Percentiles rank a stretch among this genome's conserved stretches.
Evolutionary conservation across 768 basidiomycete species (phyloP).

Genomic region (Pholiota microspora): DNA sequence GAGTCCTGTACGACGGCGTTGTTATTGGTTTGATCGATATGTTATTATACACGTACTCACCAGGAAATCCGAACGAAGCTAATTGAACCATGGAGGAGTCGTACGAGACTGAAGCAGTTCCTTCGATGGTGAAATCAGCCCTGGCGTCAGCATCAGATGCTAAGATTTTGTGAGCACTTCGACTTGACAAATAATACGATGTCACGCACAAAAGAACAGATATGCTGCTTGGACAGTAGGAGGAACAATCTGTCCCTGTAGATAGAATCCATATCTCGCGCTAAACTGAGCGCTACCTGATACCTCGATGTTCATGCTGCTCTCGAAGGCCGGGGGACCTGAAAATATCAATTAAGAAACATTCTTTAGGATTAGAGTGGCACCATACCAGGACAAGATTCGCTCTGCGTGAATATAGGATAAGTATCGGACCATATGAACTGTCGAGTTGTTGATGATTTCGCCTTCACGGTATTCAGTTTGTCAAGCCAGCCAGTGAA

Average conservation of each 20-base stretch:
- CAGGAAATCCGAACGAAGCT: slow-evolving; percentile 2
- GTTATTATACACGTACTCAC: not conserved
- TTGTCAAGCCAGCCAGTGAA: slow-evolving; percentile 13
- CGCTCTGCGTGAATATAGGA: slow-evolving; percentile 4
- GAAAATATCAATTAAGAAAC: not conserved
- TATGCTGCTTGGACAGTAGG: slow-evolving; percentile 16
- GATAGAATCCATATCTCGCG: slow-evolving; percentile 16
- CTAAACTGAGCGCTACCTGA: slow-evolving; percentile 10
- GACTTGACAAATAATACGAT: not conserved
- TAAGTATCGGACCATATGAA: slow-evolving; percentile 5
- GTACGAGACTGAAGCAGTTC: not conserved
- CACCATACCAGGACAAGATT: not conserved
- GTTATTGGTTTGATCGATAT: not conserved
- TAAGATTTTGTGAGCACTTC: not conserved
- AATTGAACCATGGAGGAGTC: not conserved
- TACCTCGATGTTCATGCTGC: slow-evolving; percentile 8
- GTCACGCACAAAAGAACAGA: slow-evolving; percentile 12
- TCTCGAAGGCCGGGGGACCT: slow-evolving; percentile 1
- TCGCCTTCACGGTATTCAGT: slow-evolving; percentile 7
- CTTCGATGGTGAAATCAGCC: not conserved
- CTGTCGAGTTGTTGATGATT: slow-evolving; percentile 7
- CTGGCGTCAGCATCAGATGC: slow-evolving; percentile 1
- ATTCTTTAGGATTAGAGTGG: not conserved
- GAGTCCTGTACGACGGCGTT: not conserved
- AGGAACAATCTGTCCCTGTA: slow-evolving; percentile 15